Evolutionary conservation across 106 monocot species (phyloP).

Genomic region (Posidonia australis): DNA sequence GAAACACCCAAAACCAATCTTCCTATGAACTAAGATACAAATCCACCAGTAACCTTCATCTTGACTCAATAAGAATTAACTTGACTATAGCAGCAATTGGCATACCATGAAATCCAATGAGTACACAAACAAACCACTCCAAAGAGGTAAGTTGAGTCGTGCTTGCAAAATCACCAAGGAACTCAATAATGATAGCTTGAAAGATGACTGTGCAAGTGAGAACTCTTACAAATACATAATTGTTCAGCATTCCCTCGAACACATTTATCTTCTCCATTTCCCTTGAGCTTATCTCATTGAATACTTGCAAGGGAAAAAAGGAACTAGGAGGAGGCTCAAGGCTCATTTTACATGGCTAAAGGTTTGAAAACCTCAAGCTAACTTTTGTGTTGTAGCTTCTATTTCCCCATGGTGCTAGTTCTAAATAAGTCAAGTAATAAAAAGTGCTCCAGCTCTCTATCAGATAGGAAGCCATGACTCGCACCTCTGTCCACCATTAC

Average conservation of each 20-base stretch:
- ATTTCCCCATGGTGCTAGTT: too few species aligned
- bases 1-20: neutral
- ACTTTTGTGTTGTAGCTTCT: too few species aligned
- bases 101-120: slow-evolving; percentile 86
- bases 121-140: slow-evolving; percentile 52
- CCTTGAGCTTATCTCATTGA: slow-evolving; percentile 91
- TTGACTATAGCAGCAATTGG: slow-evolving; percentile 79
- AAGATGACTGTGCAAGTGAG: slow-evolving; percentile 48
- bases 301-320: slow-evolving; percentile 35
- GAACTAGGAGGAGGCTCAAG: too few species aligned
- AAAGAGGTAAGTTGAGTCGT: slow-evolving; percentile 48
- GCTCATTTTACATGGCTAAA: too few species aligned
- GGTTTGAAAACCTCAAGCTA: too few species aligned
- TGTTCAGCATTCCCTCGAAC: slow-evolving; percentile 61
- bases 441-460: too few species aligned
- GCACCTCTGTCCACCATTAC: too few species aligned
- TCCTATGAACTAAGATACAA: too few species aligned
- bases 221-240: slow-evolving; percentile 63
- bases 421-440: too few species aligned
- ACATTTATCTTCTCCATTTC: slow-evolving; percentile 94
- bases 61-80: slow-evolving; percentile 32
- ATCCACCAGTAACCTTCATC: neutral
- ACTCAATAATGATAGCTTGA: slow-evolving; percentile 79
- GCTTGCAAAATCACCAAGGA: slow-evolving; percentile 85
- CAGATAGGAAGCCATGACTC: too few species aligned